phyloP scores from a whole-genome alignment of 352 stramenopile species.

The Pythium volutum region DNA sequence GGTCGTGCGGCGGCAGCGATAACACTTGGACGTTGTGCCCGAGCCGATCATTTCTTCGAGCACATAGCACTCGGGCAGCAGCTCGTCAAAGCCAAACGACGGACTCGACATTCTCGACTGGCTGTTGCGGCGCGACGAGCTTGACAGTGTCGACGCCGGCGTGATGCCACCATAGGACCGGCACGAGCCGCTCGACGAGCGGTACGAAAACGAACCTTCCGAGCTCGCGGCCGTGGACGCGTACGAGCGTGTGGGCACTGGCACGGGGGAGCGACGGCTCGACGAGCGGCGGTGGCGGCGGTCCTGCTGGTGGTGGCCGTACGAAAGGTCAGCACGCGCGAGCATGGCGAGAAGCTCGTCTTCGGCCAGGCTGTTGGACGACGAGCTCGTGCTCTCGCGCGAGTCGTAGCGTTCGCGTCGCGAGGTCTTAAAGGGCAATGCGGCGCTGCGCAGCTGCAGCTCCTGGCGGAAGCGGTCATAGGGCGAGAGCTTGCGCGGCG shows the following conservation, averaged over 20 bases:
- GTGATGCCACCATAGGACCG: constrained; percentile 1
- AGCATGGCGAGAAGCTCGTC: constrained; percentile 10
- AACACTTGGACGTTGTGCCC: constrained; percentile 72
- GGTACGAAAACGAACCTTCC: constrained; percentile 19
- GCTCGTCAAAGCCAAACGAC: constrained; percentile 17
- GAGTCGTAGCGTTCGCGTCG: constrained; percentile 22
- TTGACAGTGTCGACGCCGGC: constrained; percentile 4
- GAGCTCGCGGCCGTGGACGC: constrained; percentile 17
- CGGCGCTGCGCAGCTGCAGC: constrained; percentile 16
- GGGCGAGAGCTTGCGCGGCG: constrained; percentile 11
- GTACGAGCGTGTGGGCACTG: not conserved
- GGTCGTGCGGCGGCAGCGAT: constrained; percentile 43
- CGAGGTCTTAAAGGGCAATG: constrained; percentile 3
- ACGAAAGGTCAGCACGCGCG: not conserved
- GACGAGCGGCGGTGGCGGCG: not conserved
- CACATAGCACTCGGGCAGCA: constrained; percentile 33
- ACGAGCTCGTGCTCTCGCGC: constrained; percentile 23
- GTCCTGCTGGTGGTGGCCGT: constrained; percentile 1
- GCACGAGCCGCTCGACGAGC: not conserved
- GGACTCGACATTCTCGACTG: constrained; percentile 10
- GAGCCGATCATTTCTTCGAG: constrained; percentile 61
- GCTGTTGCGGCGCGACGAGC: constrained; percentile 2
- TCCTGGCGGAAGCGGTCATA: constrained; percentile 19
- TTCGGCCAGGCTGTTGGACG: constrained; percentile 21
- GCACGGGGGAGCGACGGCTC: constrained; percentile 10